Base-by-base conservation (phyloP, 2,329 filamentous ascomycete species). In the Hypoxylon sp. region DNA sequence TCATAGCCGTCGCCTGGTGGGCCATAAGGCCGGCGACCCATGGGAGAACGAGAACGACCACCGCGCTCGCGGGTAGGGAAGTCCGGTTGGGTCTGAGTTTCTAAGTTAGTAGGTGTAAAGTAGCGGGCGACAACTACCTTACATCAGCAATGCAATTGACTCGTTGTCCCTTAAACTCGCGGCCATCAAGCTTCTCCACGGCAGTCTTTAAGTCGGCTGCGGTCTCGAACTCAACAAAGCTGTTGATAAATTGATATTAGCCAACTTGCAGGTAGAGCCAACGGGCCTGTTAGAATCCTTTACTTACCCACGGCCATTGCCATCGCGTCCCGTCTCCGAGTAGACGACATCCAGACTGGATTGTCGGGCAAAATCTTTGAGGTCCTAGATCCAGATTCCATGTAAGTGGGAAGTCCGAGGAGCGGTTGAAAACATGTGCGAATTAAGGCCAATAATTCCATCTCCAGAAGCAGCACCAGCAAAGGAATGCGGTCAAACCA, bases 281-380 rank as follows among this genome's bases (percentile, higher is more conserved):
- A 17, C 7, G 30, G 23, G 9, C 13, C 23, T 50, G 45, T 53
- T 49, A 10, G 19, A 21, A 36, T 19, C 19, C 14, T 53, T 17
- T 7, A 85, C 91, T 82, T 82, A 97, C 94, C 95, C 95, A 88
- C 92, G 93, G 73, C 94, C 93, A 80, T 97, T 93, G 73, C 91
- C 92, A 79, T 97, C 94, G 77, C 95, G 94, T 75, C 91, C 91
- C 67, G 97, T 97, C 84, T 99, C 96, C 72, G 94, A 98, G 81
- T 97, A 99, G 77, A 99, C 96, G 73, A 99, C 96, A 80, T 98
- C 96, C 81, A 97, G 89, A 82, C 94, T 94, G 81, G 95, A 97
- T 82, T 97, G 93, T 79, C 96, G 94, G 70, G 96, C 96, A 83
- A 99, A 99, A 82, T 99, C 96, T 92, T 99, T 99, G 60, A 99